Percentiles rank a stretch among this genome's conserved stretches.
Evolutionary conservation across 805 yeast species (phyloP).

Genomic region (Pichia ethanolica): DNA sequence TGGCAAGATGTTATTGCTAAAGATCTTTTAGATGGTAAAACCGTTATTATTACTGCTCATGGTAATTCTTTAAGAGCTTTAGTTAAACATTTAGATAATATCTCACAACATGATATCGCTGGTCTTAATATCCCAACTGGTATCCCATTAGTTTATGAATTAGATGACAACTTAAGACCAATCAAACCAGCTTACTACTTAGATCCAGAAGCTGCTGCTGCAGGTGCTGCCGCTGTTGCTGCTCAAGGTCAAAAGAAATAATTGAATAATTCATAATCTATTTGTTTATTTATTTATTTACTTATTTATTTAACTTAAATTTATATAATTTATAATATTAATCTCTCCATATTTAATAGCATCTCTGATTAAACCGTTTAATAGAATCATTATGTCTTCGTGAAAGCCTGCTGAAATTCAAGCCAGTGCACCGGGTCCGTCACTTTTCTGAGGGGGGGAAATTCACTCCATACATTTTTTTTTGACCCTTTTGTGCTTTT

Average conservation of each 20-base stretch:
- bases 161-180: slow-evolving; percentile 81
- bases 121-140: slow-evolving; percentile 97
- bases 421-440: too few relatives aligned
- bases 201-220: slow-evolving; percentile 99
- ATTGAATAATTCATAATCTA: background rate
- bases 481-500: too few relatives aligned
- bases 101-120: slow-evolving; percentile 88
- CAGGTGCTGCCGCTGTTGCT: slow-evolving; percentile 99
- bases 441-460: background rate
- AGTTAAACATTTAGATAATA: slow-evolving; percentile 90
- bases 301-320: too few relatives aligned
- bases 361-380: background rate
- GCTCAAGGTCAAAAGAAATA: slow-evolving; percentile 80
- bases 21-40: slow-evolving; percentile 79
- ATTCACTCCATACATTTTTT: too few relatives aligned
- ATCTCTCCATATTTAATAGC: background rate
- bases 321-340: background rate
- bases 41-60: slow-evolving; percentile 92
- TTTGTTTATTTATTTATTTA: too few relatives aligned
- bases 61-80: slow-evolving; percentile 97
- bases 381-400: background rate
- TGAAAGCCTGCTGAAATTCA: background rate
- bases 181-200: slow-evolving; percentile 90
- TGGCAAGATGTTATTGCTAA: slow-evolving; percentile 89
- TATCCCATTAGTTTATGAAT: slow-evolving; percentile 94